phyloP scores from a whole-genome alignment of 306 rosid species.

The Geum urbanum region DNA sequence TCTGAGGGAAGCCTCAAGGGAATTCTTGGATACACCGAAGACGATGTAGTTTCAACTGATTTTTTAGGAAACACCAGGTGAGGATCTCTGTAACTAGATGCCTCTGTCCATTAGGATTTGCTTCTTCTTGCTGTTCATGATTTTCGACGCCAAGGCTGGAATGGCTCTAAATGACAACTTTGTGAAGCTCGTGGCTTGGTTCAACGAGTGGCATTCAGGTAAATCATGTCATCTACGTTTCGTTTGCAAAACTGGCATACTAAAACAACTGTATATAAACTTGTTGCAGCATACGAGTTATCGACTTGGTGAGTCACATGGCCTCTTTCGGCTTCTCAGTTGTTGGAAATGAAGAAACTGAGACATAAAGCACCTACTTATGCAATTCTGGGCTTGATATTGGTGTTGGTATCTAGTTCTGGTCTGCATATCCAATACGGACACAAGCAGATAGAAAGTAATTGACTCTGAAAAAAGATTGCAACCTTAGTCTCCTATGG shows the following conservation, averaged over 20 bases:
- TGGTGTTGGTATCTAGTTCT: no score
- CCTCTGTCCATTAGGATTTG: not conserved
- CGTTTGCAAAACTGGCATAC: not conserved
- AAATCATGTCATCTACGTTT: constrained; percentile 1
- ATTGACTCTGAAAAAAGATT: no score
- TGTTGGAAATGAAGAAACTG: no score
- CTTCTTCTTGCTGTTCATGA: constrained; percentile 8
- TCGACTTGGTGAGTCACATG: constrained; percentile 51
- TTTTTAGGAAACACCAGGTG: constrained; percentile 85
- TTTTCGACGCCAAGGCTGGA: constrained; percentile 79
- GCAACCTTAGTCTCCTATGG: no score
- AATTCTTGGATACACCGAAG: constrained; percentile 73
- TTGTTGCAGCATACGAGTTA: constrained; percentile 38
- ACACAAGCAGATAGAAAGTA: no score
- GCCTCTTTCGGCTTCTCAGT: constrained; percentile 2
- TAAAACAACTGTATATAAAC: not conserved
- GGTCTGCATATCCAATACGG: no score
- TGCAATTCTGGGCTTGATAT: no score
- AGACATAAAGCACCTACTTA: no score
- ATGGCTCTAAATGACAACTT: constrained; percentile 64
- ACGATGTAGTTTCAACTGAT: constrained; percentile 75
- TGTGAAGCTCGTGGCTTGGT: constrained; percentile 66
- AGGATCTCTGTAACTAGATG: not conserved
- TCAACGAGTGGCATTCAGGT: constrained; percentile 64
- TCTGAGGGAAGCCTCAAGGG: constrained; percentile 81